phyloP scores from a whole-genome alignment of 2,329 filamentous ascomycete genomes.

The Trematosphaeria pertusa region DNA sequence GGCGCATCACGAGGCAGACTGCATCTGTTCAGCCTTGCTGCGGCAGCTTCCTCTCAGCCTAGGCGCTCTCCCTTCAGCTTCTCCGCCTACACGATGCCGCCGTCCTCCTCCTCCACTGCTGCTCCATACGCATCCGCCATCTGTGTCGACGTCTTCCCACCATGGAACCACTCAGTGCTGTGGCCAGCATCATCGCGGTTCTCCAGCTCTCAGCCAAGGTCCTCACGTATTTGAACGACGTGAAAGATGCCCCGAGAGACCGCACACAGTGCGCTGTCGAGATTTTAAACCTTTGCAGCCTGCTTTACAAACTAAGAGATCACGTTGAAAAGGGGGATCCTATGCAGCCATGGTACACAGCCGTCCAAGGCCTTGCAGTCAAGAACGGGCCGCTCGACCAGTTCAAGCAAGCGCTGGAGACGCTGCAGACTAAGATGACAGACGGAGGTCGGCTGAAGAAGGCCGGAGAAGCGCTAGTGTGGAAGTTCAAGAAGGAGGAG shows the following conservation, averaged over 20 bases:
- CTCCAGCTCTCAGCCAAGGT: constrained; percentile 29
- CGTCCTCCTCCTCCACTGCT: background rate
- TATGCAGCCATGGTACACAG: constrained; percentile 24
- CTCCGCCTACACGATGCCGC: background rate
- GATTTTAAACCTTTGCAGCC: constrained; percentile 24
- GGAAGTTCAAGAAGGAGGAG: constrained; percentile 25
- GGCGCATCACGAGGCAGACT: background rate
- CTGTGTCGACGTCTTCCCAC: constrained; percentile 5
- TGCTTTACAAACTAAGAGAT: constrained; percentile 29
- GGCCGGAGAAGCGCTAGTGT: constrained; percentile 16
- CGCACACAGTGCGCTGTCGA: constrained; percentile 24
- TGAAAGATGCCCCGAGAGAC: constrained; percentile 35
- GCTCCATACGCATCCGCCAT: constrained; percentile 2
- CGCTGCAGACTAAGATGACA: constrained; percentile 14
- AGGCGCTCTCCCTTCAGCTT: constrained; percentile 9
- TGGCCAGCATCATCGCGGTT: constrained; percentile 33
- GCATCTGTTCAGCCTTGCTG: constrained; percentile 11
- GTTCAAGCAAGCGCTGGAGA: constrained; percentile 26
- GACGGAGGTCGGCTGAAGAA: constrained; percentile 16
- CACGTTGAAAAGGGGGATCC: constrained; percentile 23
- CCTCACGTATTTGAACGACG: constrained; percentile 27
- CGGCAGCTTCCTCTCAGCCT: constrained; percentile 12
- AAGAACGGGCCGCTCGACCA: constrained; percentile 30
- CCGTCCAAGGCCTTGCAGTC: constrained; percentile 18
- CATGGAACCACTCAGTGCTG: constrained; percentile 35